Evolutionary conservation across 140 eudicot species (phyloP), one percentile per base, ranked within the genome.

Genomic region (Flaveria floridana): DNA sequence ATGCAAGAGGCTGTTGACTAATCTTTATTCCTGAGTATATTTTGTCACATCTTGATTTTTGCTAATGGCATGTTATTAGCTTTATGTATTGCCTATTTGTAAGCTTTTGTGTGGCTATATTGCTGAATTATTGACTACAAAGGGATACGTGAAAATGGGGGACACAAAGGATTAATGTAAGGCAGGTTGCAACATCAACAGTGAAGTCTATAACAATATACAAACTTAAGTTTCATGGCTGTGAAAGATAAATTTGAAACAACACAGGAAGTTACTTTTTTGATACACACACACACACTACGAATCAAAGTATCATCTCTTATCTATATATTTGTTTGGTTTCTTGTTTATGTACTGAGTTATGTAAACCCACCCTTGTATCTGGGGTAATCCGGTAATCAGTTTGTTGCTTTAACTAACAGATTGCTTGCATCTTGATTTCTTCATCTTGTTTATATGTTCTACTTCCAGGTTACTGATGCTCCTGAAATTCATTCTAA

Each of bases 401-500:
- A 21, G 34, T 58, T 58, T 58, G 34, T 21, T 21, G 34, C 65
- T 57, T 8, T 20, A 58, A 20, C 4, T 58, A 21, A 58, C 34
- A 58, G 65, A 58, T 58, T 20, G 65, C 50, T 64, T 64, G 19
- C 50, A 64, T 64, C 13, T 64, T 64, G 26, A 39, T 41, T 37
- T 37, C 16, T 37, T 41, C 7, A 7, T 34, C n/a, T 65, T 34
- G 10, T 66, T 39, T 66, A 39, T 39, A 14, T 66, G 68, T 19
- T 78, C 28, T 15, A 62, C 76, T 61, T 80, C 34, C 74, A 93
- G 98, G 91, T 94, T 69, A 88, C 97, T 16, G 90, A 94, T 90
- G 94, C 97, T 80, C 99, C 99, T 2, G 99, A 94, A 84, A 94
- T 94, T 56, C 99, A 94, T 78, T 94, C 99, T 48, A 94, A 94